phyloP scores from a whole-genome alignment of 805 yeast genomes.

The Wickerhamomyces queroliae region DNA sequence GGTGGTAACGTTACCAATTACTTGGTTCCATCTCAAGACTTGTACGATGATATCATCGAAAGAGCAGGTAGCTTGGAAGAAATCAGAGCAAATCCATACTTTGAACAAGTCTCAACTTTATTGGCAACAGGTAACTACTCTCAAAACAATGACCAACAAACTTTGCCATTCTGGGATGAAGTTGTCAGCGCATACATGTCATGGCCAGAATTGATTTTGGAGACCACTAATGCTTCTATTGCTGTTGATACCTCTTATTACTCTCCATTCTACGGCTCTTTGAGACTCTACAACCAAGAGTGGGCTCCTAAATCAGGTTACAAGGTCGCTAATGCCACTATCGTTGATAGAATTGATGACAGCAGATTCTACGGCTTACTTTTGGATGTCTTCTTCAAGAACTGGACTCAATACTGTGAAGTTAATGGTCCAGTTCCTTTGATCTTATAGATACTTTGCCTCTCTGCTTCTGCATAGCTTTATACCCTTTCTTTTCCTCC shows the following conservation, averaged over 20 bases:
- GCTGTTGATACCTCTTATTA: constrained; percentile 35
- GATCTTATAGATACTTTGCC: constrained; percentile 1
- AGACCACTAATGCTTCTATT: constrained; percentile 25
- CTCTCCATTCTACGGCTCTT: constrained; percentile 36
- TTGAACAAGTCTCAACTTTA: constrained; percentile 23
- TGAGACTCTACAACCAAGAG: constrained; percentile 32
- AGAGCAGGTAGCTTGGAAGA: constrained; percentile 28
- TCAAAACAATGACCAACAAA: constrained; percentile 25
- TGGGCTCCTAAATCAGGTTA: constrained; percentile 29
- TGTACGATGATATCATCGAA: constrained; percentile 28
- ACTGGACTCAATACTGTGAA: constrained; percentile 33
- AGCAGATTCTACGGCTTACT: constrained; percentile 25
- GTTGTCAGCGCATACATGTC: constrained; percentile 33
- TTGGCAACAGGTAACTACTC: constrained; percentile 32
- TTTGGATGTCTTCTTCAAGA: constrained; percentile 27
- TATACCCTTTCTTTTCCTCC: background rate
- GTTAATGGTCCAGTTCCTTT: constrained; percentile 10
- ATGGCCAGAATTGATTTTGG: constrained; percentile 28
- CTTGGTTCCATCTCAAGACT: constrained; percentile 32
- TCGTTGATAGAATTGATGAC: constrained; percentile 28
- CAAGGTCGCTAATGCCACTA: constrained; percentile 31
- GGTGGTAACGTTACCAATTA: constrained; percentile 39
- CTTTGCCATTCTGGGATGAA: constrained; percentile 39
- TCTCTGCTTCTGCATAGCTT: background rate
- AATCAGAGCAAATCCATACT: constrained; percentile 25